These are phyloP conservation scores for Penicillium palitans DNA, from an alignment of 2,329 filamentous ascomycete genomes.

Conservation along the genomic window DNA sequence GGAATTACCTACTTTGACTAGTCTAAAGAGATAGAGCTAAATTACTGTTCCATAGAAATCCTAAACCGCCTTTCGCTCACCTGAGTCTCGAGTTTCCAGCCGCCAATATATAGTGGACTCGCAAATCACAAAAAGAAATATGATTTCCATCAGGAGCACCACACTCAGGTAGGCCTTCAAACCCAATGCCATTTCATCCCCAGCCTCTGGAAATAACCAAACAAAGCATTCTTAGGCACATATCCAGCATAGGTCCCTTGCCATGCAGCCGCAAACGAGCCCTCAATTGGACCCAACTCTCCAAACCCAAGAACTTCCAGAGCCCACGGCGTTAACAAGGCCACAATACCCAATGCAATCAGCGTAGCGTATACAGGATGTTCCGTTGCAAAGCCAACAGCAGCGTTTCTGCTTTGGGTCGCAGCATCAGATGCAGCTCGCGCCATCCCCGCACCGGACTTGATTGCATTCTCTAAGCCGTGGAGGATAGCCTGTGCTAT, in stretches of 20 bases:
- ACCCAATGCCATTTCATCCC: conserved; percentile 38
- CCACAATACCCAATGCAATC: conserved; percentile 16
- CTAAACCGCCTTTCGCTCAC: not conserved
- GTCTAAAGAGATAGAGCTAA: not conserved
- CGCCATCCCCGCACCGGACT: not conserved
- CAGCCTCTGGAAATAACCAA: conserved; percentile 46
- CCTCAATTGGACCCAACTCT: conserved; percentile 27
- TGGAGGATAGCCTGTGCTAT: not conserved
- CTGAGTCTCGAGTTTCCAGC: not conserved
- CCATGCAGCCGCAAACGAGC: conserved; percentile 45
- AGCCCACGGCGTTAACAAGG: conserved; percentile 29
- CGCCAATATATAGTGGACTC: not conserved
- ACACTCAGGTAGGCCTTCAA: not conserved
- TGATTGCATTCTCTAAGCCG: not conserved
- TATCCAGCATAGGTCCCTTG: conserved; percentile 33
- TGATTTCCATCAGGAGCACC: not conserved
- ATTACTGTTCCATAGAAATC: not conserved
- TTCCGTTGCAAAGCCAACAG: not conserved
- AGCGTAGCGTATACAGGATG: not conserved
- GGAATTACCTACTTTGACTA: not conserved
- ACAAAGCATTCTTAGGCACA: conserved; percentile 38
- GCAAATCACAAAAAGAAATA: not conserved
- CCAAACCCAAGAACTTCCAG: conserved; percentile 31
- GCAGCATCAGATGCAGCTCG: not conserved
- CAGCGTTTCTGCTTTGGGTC: not conserved